Evolutionary conservation across 768 basidiomycete genomes (phyloP).

Genomic region (Exidia glandulosa): DNA sequence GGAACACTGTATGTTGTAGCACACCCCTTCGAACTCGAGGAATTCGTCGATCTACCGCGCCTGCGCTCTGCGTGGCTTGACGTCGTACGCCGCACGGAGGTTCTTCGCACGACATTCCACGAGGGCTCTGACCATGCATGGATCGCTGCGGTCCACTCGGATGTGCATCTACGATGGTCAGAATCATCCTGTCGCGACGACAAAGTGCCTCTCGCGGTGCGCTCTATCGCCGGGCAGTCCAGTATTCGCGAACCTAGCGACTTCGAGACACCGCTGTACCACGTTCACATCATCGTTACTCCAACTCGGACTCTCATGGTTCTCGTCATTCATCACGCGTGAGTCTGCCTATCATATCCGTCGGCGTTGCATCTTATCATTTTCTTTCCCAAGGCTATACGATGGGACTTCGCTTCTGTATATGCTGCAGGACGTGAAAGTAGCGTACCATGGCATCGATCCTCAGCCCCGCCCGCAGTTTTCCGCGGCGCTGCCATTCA

Average conservation of each 20-base stretch:
- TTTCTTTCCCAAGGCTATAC: not conserved
- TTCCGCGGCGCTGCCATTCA: not conserved
- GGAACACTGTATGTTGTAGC: not conserved
- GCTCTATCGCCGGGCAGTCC: too few species aligned
- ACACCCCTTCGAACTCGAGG: not conserved
- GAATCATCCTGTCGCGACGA: not conserved
- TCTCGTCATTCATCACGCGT: not conserved
- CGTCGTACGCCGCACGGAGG: not conserved
- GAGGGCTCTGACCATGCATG: not conserved
- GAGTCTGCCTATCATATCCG: not conserved
- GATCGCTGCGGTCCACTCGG: not conserved
- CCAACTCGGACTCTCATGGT: not conserved
- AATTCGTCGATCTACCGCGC: not conserved
- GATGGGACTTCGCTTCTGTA: not conserved
- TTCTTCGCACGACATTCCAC: not conserved
- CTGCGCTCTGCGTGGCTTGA: not conserved
- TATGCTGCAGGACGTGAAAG: not conserved
- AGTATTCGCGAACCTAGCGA: too few species aligned
- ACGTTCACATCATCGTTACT: not conserved
- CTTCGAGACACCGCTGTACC: not conserved
- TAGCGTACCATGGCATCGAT: not conserved
- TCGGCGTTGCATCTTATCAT: too few species aligned
- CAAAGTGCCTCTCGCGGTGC: too few species aligned
- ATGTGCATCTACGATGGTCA: not conserved
- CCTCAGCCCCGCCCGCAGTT: not conserved